Evolutionary conservation across 306 rosid genomes (phyloP).

Genomic region (Glycine soja): DNA sequence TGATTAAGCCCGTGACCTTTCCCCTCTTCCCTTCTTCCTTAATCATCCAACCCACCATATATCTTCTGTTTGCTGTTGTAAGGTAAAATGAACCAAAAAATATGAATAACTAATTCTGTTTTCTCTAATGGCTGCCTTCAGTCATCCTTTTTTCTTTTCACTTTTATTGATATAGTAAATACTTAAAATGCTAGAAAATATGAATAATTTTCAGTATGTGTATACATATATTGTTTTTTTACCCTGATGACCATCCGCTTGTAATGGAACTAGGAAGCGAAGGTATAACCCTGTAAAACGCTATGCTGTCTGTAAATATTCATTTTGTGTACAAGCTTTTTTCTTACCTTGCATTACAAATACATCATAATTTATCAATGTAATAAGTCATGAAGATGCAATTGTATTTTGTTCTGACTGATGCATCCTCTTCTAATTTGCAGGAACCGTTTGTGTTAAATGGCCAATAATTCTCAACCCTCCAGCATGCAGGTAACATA

Average conservation of each 20-base stretch:
- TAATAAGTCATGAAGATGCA: not conserved
- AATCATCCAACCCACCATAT: too few species aligned
- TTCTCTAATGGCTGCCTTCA: constrained; percentile 1
- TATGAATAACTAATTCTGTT: not conserved
- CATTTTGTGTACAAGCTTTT: constrained; percentile 8
- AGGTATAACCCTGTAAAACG: not conserved
- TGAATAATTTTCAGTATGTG: not conserved
- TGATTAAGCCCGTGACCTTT: too few species aligned
- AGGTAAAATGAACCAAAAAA: not conserved
- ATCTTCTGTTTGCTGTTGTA: not conserved
- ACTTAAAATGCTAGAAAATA: not conserved
- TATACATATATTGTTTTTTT: not conserved
- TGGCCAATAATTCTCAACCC: constrained; percentile 82
- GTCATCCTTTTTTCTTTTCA: not conserved
- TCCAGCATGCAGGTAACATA: constrained; percentile 73
- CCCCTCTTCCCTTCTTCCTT: too few species aligned
- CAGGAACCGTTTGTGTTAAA: constrained; percentile 56
- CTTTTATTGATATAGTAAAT: not conserved
- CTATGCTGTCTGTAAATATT: constrained; percentile 7
- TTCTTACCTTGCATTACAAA: not conserved
- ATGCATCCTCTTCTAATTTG: constrained; percentile 32
- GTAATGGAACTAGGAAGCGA: not conserved
- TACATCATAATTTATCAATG: not conserved
- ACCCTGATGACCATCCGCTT: not conserved
- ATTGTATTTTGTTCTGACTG: constrained; percentile 2